Evolutionary conservation across 2,329 filamentous ascomycete genomes (phyloP).

Genomic region (Davidsoniella virescens): DNA sequence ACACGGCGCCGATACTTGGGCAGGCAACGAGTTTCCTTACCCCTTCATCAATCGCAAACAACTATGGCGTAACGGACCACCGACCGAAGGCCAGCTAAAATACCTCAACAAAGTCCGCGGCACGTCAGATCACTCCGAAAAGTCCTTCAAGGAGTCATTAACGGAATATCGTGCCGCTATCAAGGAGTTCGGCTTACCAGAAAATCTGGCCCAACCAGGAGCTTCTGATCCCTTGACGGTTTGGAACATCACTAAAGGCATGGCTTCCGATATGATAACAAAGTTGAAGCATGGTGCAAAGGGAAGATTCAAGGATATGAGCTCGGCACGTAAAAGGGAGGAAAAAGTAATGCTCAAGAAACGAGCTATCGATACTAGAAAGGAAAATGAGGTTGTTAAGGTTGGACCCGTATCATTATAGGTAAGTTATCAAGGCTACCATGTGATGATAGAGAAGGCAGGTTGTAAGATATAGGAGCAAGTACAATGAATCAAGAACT

Average conservation of each 20-base stretch:
- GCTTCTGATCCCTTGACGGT: conserved; percentile 30
- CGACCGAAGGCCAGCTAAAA: conserved; percentile 48
- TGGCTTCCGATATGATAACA: conserved; percentile 79
- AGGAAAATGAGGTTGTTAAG: conserved; percentile 33
- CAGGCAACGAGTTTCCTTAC: conserved; percentile 45
- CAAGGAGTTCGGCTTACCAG: not conserved
- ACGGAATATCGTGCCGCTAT: not conserved
- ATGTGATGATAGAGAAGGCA: not conserved
- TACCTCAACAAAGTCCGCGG: conserved; percentile 52
- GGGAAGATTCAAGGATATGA: conserved; percentile 42
- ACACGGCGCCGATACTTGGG: conserved; percentile 72
- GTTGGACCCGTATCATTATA: conserved; percentile 33
- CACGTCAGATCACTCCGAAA: conserved; percentile 18
- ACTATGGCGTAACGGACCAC: conserved; percentile 51
- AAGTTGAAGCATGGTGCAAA: conserved; percentile 73
- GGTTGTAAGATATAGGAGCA: not conserved
- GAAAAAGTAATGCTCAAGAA: conserved; percentile 22
- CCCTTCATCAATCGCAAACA: conserved; percentile 50
- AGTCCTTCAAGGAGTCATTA: conserved; percentile 27
- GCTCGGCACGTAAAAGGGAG: conserved; percentile 32
- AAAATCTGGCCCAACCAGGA: not conserved
- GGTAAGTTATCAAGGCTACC: not conserved
- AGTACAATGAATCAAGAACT: not conserved
- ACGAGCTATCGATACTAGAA: conserved; percentile 25
- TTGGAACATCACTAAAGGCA: conserved; percentile 56